Base-by-base conservation (phyloP, 2,329 filamentous ascomycete genomes). In the Pseudogymnoascus sp. region DNA sequence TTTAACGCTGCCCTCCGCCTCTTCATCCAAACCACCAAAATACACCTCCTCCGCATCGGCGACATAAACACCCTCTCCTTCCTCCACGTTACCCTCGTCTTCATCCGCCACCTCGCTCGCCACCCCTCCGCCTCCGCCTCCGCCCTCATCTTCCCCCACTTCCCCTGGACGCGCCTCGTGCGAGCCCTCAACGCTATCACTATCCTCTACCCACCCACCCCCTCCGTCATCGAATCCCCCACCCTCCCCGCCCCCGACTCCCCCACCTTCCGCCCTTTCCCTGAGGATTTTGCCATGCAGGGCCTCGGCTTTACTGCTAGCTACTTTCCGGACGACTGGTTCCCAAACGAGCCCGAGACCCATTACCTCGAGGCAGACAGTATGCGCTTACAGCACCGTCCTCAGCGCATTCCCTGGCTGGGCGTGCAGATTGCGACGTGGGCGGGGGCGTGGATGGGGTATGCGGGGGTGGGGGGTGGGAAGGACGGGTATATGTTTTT, bases 1-100 rank as follows among this genome's bases (percentile, higher is more conserved):
- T 54, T 54, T 8, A 16, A 6, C 10, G 37, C 23, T 4, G 16
- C 57, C 10, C 21, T 61, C 31, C 11, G 23, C 16, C 67, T 73
- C 6, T 68, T 54, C 45, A 69, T 70, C 37, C 36, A 62, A 10
- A 69, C 68, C 5, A n/a, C 70, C 1, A 57, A 67, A 14, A 68
- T 70, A 21, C 67, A 71, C n/a, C 62, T 73, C 1, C 39, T 65
- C n/a, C 62, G 70, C 21, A 68, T 71, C 14, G 68, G 69, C 1
- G 71, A 73, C 64, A 68, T 69, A 0, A 73, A 73, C 61, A 68
- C 72, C 6, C 60, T 73, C 8, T 67, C 71, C 8, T 73, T 72
- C 28, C 65, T 73, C 5, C 71, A 73, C 43, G 67, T 71, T 8
- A 70, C 62, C 13, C 68, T 73, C 6, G 68, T 71, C 21, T 73